Conservation (phyloP, 495 filamentous ascomycete species). For the Aspergillus baeticus region DNA sequence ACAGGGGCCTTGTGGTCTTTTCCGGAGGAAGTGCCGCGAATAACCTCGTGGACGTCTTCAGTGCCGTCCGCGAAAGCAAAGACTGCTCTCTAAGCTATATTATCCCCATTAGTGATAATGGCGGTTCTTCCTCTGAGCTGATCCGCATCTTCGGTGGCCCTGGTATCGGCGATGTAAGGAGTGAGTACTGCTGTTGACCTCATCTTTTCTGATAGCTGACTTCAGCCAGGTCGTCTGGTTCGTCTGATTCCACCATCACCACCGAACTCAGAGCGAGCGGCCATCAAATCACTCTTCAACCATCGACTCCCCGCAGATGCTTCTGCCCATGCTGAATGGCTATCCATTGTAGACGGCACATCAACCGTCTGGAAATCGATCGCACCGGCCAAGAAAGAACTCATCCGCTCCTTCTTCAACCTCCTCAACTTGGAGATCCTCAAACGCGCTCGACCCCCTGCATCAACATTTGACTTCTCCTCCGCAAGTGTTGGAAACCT, state of each 20-base stretch:
- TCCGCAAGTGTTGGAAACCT: slow-evolving; percentile 90
- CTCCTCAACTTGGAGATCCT: slow-evolving; percentile 86
- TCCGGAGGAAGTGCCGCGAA: slow-evolving; percentile 92
- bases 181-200: slow-evolving; percentile 46
- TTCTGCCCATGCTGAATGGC: slow-evolving; percentile 64
- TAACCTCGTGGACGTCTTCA: slow-evolving; percentile 89
- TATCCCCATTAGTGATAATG: slow-evolving; percentile 95
- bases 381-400: slow-evolving; percentile 80
- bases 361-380: slow-evolving; percentile 74
- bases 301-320: slow-evolving; percentile 66
- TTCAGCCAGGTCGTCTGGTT: slow-evolving; percentile 69
- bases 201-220: slow-evolving; percentile 6
- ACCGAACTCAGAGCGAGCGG: slow-evolving; percentile 59
- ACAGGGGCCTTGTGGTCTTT: slow-evolving; percentile 73
- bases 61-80: slow-evolving; percentile 66
- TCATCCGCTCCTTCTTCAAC: slow-evolving; percentile 89
- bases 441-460: slow-evolving; percentile 74
- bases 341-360: slow-evolving; percentile 82
- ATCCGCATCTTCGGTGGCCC: slow-evolving; percentile 92
- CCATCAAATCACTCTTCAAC: slow-evolving; percentile 82
- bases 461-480: slow-evolving; percentile 81
- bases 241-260: slow-evolving; percentile 77
- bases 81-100: slow-evolving; percentile 73
- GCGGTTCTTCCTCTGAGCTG: slow-evolving; percentile 86
- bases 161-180: slow-evolving; percentile 88